A percentile compares a stretch with the other conserved stretches of the same genome.
Evolutionary conservation across 2,329 filamentous ascomycete genomes (phyloP).

Genomic region (Aureobasidium musti): DNA sequence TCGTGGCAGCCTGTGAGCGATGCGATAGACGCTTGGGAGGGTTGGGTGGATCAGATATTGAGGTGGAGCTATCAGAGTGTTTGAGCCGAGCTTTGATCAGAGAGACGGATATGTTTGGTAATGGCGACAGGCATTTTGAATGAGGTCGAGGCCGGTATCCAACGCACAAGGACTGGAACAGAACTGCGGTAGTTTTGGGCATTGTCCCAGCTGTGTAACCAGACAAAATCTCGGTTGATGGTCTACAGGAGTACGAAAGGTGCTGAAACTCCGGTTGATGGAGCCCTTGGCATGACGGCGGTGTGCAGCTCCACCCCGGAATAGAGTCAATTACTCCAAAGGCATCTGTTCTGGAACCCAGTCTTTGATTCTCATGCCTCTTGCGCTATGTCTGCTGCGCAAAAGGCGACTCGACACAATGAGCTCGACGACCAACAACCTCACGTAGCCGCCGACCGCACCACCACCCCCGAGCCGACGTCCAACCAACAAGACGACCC

Average conservation of each 20-base stretch:
- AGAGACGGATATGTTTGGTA: neutral
- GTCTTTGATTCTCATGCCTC: slow-evolving; percentile 35
- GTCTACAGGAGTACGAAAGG: neutral
- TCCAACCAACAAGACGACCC: accelerated
- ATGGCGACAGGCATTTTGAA: neutral
- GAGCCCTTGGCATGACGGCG: slow-evolving; percentile 11
- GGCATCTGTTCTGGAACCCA: neutral
- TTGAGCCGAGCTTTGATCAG: neutral
- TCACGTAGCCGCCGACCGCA: slow-evolving; percentile 37
- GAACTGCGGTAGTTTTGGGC: neutral
- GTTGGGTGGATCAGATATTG: neutral
- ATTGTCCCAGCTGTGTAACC: neutral
- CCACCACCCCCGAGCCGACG: slow-evolving; percentile 52
- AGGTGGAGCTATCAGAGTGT: neutral
- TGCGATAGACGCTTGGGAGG: slow-evolving; percentile 50
- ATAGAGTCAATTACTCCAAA: neutral
- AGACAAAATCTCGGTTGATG: neutral
- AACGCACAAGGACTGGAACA: neutral
- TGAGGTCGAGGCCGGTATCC: neutral
- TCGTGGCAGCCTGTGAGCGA: slow-evolving; percentile 61
- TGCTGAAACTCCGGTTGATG: neutral
- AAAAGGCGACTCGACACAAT: slow-evolving; percentile 36
- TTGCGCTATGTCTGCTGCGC: slow-evolving; percentile 43
- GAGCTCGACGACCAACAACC: slow-evolving; percentile 9
- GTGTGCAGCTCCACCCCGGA: slow-evolving; percentile 1